Conservation (phyloP, 2,329 filamentous ascomycete species). For the Talaromyces verruculosus region DNA sequence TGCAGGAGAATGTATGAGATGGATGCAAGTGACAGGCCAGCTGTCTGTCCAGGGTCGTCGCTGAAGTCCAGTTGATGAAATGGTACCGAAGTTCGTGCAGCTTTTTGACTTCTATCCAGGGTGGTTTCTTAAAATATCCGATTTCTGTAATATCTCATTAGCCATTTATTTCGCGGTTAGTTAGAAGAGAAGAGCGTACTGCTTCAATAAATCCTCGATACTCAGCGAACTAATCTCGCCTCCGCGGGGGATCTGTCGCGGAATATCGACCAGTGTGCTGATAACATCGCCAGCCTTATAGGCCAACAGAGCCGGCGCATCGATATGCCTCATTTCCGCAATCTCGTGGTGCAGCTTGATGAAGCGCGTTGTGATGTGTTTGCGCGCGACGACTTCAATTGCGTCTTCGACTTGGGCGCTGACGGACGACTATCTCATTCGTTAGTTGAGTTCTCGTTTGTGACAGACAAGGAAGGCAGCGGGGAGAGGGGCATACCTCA, state of each 20-base stretch:
- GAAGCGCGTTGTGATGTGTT: conserved; percentile 73
- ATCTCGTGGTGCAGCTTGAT: conserved; percentile 88
- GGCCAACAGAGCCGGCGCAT: conserved; percentile 81
- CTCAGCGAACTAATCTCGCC: conserved; percentile 52
- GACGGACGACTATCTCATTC: conserved; percentile 64
- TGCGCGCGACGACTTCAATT: conserved; percentile 69
- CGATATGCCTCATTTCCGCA: conserved; percentile 88
- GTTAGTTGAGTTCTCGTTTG: conserved; percentile 4
- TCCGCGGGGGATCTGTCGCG: conserved; percentile 74
- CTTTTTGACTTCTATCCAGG: background rate
- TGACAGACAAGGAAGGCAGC: background rate
- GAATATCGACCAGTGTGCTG: conserved; percentile 81
- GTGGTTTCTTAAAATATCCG: conserved; percentile 13
- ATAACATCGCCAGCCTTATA: conserved; percentile 91
- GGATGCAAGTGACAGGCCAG: background rate
- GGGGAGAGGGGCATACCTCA: conserved; percentile 59
- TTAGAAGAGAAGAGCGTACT: conserved; percentile 36
- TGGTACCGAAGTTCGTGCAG: background rate
- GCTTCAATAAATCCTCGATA: conserved; percentile 58
- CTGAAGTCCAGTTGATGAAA: background rate
- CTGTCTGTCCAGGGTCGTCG: background rate
- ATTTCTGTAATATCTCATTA: conserved; percentile 12
- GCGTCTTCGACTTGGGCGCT: conserved; percentile 77
- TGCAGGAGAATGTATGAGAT: conserved; percentile 1
- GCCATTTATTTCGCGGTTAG: background rate